Evolutionary conservation across 2,329 filamentous ascomycete genomes (phyloP), one percentile per base, ranked within the genome.

Genomic region (Arthrinium phaeospermum): DNA sequence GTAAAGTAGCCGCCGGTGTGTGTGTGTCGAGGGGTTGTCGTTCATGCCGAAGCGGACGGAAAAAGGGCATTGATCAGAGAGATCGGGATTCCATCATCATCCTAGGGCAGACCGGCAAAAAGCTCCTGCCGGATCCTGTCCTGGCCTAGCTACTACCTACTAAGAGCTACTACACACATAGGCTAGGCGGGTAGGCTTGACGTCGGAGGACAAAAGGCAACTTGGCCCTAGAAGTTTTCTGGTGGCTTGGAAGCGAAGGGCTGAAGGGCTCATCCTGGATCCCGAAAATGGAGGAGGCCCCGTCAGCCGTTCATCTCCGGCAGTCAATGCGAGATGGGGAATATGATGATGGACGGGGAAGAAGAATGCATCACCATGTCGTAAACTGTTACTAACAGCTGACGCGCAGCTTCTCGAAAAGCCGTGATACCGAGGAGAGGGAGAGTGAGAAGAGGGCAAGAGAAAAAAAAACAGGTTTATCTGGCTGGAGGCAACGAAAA

Each of bases 281-380:
- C 14, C 44, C 41, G 37, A 44, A 45, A 45, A 68, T 51, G 67
- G n/a, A 44, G 10, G 19, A 44, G 10, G 19, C 73, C 67, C 74
- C 72, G 71, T 75, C 71, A 69, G 74, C 71, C 74, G 75, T 77
- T 77, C 75, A 77, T 77, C 75, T 77, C 75, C 75, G 75, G 74
- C 70, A 30, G 70, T 77, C 72, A 75, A 77, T 77, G 75, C 75
- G 74, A 75, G 70, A 76, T 73, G 16, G 47, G 46, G 8, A 73
- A 75, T 75, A 72, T 76, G 70, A 75, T 72, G 73, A 73, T 72
- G 13, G 24, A 41, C 10, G 34, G 34, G 57, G 57, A 64, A 41
- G 53, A 37, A 37, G 53, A 22, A 22, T 61, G 53, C 53, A 41
- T 13, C 30, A 61, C 27, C 53, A 61, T 34, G 30, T 13, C 30